Conservation (phyloP, 2,329 filamentous ascomycete species). For the Fusarium pseudocircinatum region DNA sequence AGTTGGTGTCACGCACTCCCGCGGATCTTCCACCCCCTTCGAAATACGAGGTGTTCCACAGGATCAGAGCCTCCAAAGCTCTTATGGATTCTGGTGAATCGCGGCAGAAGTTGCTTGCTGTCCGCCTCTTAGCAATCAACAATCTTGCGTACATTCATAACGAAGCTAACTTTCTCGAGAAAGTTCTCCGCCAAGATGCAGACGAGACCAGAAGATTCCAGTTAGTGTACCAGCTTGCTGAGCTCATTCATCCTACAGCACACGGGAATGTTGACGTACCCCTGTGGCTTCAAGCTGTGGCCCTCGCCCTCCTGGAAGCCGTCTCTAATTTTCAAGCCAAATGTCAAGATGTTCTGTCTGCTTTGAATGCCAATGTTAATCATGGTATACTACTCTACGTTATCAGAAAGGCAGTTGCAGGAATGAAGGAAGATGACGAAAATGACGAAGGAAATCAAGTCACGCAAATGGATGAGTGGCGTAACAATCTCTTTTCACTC, state of each 20-base stretch:
- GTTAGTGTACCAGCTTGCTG: slow-evolving; percentile 89
- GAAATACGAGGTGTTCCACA: slow-evolving; percentile 86
- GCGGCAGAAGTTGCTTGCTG: slow-evolving; percentile 79
- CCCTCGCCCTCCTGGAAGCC: slow-evolving; percentile 84
- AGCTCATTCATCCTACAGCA: slow-evolving; percentile 85
- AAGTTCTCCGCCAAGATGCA: slow-evolving; percentile 84
- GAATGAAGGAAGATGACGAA: slow-evolving; percentile 70
- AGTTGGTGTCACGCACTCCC: slow-evolving; percentile 65
- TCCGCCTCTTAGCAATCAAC: slow-evolving; percentile 85
- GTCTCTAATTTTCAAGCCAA: slow-evolving; percentile 81
- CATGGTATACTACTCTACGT: slow-evolving; percentile 95
- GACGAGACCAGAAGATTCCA: slow-evolving; percentile 92
- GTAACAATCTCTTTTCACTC: slow-evolving; percentile 87
- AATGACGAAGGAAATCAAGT: slow-evolving; percentile 67
- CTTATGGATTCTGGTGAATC: slow-evolving; percentile 72
- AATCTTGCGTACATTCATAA: slow-evolving; percentile 91
- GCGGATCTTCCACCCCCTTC: slow-evolving; percentile 75
- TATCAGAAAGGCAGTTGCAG: slow-evolving; percentile 87
- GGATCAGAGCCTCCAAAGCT: slow-evolving; percentile 84
- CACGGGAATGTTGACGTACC: slow-evolving; percentile 75
- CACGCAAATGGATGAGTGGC: slow-evolving; percentile 85
- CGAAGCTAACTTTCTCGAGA: slow-evolving; percentile 85
- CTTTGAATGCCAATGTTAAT: slow-evolving; percentile 95
- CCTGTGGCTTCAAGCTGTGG: slow-evolving; percentile 81
- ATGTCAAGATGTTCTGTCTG: slow-evolving; percentile 82